Percentiles rank a stretch among this genome's conserved stretches.
These are phyloP conservation scores for Halteria grandinella DNA, from an alignment of 73 alveolate species.

Conservation along the genomic window DNA sequence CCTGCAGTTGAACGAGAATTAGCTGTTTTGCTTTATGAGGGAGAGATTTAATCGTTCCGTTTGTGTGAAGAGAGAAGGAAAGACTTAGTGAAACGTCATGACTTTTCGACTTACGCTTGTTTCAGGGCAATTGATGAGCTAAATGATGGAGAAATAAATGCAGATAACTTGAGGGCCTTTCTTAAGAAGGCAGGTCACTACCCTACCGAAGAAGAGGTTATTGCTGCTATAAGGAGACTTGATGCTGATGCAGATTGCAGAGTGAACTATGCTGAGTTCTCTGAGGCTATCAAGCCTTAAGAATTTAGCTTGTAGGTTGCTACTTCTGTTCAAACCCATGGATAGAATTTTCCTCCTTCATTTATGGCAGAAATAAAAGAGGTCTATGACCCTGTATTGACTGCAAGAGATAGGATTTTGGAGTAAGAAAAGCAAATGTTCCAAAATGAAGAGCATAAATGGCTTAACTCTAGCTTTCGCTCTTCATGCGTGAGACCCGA, in stretches of 20 bases:
- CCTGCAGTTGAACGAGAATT: constrained; percentile 32
- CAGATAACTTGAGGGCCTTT: constrained; percentile 37
- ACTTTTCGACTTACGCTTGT: constrained; percentile 46
- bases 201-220: constrained; percentile 59
- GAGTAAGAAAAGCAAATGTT: background rate
- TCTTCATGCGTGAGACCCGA: background rate
- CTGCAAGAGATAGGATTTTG: background rate
- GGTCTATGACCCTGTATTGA: background rate
- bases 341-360: too few species aligned
- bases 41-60: constrained; percentile 31
- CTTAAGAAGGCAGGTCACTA: constrained; percentile 45
- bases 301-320: too few species aligned
- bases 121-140: constrained; percentile 57
- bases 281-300: constrained; percentile 59
- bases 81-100: constrained; percentile 17
- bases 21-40: background rate
- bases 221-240: constrained; percentile 59
- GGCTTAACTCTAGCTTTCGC: background rate
- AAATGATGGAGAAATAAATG: constrained; percentile 33
- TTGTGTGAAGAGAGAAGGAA: constrained; percentile 10
- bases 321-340: too few species aligned
- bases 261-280: constrained; percentile 55
- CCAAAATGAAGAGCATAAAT: background rate
- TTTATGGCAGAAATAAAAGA: background rate
- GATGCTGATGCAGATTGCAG: constrained; percentile 67